A percentile compares a stretch with the other conserved stretches of the same genome.
Evolutionary conservation across 1,284 basidiomycete species (phyloP).

Genomic region (Taiwanofungus camphoratus): DNA sequence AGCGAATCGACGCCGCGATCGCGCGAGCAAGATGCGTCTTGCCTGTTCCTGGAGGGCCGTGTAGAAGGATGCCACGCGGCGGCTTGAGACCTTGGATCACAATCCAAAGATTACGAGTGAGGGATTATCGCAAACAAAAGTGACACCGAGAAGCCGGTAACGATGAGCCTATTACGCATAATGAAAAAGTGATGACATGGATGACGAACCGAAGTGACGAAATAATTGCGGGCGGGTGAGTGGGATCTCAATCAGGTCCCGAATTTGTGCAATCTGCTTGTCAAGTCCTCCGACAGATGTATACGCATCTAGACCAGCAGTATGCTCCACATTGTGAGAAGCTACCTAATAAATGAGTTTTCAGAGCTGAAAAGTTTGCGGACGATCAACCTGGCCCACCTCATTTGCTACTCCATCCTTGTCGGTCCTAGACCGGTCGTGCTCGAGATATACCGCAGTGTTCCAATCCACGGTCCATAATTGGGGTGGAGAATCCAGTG

Average conservation of each 20-base stretch:
- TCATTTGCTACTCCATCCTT: conserved; percentile 8
- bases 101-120: conserved; percentile 11
- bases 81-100: conserved; percentile 70
- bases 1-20: conserved; percentile 76
- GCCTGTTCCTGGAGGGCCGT: conserved; percentile 92
- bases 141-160: too few relatives aligned
- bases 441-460: conserved; percentile 44
- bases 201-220: conserved; percentile 68
- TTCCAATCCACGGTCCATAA: conserved; percentile 64
- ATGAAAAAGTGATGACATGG: conserved; percentile 3
- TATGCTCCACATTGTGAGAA: conserved; percentile 4
- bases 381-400: conserved; percentile 9
- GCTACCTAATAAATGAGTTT: too few relatives aligned
- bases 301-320: conserved; percentile 49
- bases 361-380: too few relatives aligned
- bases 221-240: conserved; percentile 88
- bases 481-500: conserved; percentile 31
- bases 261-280: conserved; percentile 84
- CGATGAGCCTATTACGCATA: too few relatives aligned
- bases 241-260: conserved; percentile 93
- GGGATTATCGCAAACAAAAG: too few relatives aligned
- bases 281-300: conserved; percentile 84
- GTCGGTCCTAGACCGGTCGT: conserved; percentile 23
- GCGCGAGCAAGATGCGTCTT: conserved; percentile 92
- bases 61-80: conserved; percentile 83